Percentiles rank a stretch among this genome's conserved stretches.
phyloP scores from a whole-genome alignment of 225 moss, liverwort and hornwort species.

The Thuidium tamariscinum region DNA sequence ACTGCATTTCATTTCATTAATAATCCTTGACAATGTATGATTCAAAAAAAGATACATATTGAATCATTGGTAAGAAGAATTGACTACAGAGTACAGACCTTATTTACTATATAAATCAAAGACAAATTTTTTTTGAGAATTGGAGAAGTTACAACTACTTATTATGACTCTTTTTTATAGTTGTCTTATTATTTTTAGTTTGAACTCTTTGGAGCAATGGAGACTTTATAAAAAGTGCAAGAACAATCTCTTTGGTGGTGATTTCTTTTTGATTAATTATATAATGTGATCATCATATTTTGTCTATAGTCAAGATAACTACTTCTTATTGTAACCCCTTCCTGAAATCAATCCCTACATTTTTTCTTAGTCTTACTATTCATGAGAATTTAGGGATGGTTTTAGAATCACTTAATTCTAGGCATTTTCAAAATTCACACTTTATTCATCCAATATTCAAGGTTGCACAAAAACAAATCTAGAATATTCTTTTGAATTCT shows the following conservation, averaged over 20 bases:
- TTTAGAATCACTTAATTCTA: background rate
- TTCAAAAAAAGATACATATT: background rate
- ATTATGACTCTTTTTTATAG: background rate
- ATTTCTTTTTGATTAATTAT: background rate
- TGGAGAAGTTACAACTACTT: background rate
- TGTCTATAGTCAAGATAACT: background rate
- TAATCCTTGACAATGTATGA: background rate
- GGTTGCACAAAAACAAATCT: background rate
- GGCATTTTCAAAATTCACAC: background rate
- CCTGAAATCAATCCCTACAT: background rate
- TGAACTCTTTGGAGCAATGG: background rate
- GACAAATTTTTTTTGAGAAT: background rate
- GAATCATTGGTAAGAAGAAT: background rate
- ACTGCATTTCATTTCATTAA: background rate
- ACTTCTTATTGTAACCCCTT: background rate
- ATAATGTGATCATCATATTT: accelerated
- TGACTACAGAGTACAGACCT: too few relatives aligned
- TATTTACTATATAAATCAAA: background rate
- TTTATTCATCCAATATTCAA: background rate
- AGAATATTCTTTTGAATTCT: background rate
- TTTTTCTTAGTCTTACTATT: background rate
- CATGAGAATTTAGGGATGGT: accelerated
- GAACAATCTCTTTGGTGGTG: background rate
- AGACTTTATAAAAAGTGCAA: background rate
- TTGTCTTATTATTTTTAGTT: background rate